A percentile compares a stretch with the other conserved stretches of the same genome.
phyloP scores from a whole-genome alignment of 2,329 filamentous ascomycete species.

The Fusarium irregulare region DNA sequence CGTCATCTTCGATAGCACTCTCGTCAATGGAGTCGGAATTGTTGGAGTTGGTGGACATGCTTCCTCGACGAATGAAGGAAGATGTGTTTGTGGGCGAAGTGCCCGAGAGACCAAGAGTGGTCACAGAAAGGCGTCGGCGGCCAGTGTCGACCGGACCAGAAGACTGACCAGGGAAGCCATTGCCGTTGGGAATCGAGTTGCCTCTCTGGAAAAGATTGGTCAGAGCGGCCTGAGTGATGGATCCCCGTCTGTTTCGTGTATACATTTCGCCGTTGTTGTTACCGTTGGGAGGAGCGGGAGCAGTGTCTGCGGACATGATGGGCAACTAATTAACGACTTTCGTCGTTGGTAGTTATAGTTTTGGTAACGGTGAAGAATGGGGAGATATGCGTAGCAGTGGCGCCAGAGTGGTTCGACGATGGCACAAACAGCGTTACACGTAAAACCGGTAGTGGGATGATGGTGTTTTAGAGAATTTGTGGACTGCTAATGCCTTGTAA shows the following conservation, averaged over 20 bases:
- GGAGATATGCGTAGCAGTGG: conserved; percentile 40
- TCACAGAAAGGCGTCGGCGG: conserved; percentile 78
- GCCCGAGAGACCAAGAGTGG: conserved; percentile 78
- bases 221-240: conserved; percentile 67
- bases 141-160: conserved; percentile 64
- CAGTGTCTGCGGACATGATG: conserved; percentile 53
- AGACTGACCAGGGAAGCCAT: conserved; percentile 56
- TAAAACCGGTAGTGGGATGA: conserved; percentile 40
- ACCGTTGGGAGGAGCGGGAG: conserved; percentile 41
- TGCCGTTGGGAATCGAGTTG: conserved; percentile 60
- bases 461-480: conserved; percentile 28
- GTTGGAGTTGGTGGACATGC: conserved; percentile 72
- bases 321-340: conserved; percentile 31
- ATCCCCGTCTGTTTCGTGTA: conserved; percentile 65
- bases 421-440: conserved; percentile 41
- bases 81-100: conserved; percentile 69
- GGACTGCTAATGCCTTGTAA: conserved; percentile 35
- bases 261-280: conserved; percentile 51
- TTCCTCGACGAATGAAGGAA: conserved; percentile 70
- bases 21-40: conserved; percentile 75
- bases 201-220: conserved; percentile 69
- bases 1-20: conserved; percentile 77
- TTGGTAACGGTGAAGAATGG: conserved; percentile 42
- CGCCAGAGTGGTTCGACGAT: conserved; percentile 47
- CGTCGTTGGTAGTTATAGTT: conserved; percentile 44